Conservation (phyloP, 345 rosid genomes). For the Eucalyptus microcorys region DNA sequence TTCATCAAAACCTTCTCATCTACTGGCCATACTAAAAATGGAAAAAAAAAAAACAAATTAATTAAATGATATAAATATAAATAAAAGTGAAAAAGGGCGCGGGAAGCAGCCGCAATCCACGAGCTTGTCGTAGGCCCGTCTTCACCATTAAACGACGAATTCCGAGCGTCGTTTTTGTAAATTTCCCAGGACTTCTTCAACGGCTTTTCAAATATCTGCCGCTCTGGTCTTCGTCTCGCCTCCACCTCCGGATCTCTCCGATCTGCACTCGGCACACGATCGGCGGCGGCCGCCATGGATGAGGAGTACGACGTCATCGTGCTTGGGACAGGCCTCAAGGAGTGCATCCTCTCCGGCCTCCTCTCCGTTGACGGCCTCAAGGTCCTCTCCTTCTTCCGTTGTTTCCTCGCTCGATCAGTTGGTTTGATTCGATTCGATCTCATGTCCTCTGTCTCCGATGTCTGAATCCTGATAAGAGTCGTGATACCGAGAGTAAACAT, state of each 20-base stretch:
- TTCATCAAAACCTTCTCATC: not conserved
- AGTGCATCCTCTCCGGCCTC: slow-evolving; percentile 98
- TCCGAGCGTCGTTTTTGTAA: too few relatives aligned
- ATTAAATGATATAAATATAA: not conserved
- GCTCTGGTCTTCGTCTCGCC: not conserved
- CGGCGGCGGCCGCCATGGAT: slow-evolving; percentile 44
- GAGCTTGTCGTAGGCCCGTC: too few relatives aligned
- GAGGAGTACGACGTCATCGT: slow-evolving; percentile 91
- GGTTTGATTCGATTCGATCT: not conserved
- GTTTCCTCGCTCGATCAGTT: not conserved
- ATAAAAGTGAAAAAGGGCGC: not conserved
- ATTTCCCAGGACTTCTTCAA: not conserved
- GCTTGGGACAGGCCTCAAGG: slow-evolving; percentile 97
- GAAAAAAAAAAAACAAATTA: not conserved
- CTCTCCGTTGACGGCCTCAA: slow-evolving; percentile 98
- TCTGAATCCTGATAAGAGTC: not conserved
- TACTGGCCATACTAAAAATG: not conserved
- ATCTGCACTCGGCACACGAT: not conserved
- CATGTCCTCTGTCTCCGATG: not conserved
- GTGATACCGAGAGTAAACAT: not conserved
- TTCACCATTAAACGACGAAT: too few relatives aligned
- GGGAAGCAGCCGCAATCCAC: not conserved
- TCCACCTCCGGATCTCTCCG: not conserved
- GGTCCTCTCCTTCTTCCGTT: slow-evolving; percentile 18
- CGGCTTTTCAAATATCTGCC: not conserved